Evolutionary conservation across 768 basidiomycete species (phyloP).

Genomic region (Tulasnella sp.): DNA sequence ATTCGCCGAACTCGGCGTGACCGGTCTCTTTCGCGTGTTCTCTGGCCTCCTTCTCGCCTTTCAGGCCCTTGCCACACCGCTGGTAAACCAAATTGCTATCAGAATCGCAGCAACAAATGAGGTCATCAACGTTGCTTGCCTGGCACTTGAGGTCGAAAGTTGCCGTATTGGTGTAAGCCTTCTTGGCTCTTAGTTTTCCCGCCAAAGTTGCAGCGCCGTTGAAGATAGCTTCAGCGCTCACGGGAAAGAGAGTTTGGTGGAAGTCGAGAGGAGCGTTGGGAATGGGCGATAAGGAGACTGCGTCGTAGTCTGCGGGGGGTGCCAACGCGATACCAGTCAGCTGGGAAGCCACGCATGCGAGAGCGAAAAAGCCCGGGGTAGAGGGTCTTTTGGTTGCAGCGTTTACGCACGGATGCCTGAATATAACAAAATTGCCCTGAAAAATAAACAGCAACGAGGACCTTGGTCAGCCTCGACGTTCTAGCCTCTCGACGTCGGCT

Average conservation of each 20-base stretch:
- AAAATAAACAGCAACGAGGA: slow-evolving; percentile 12
- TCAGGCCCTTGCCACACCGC: slow-evolving; percentile 74
- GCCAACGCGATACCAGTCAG: background rate
- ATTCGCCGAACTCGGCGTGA: slow-evolving; percentile 75
- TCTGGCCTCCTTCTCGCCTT: slow-evolving; percentile 88
- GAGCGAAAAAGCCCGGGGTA: background rate
- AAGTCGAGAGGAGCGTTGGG: slow-evolving; percentile 68
- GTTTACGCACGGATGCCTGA: slow-evolving; percentile 62
- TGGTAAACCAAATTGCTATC: slow-evolving; percentile 23
- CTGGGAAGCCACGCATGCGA: background rate
- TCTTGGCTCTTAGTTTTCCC: slow-evolving; percentile 54
- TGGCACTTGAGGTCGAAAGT: slow-evolving; percentile 87
- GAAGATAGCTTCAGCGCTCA: slow-evolving; percentile 46
- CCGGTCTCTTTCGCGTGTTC: slow-evolving; percentile 80
- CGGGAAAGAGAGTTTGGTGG: slow-evolving; percentile 75
- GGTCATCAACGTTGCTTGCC: slow-evolving; percentile 33
- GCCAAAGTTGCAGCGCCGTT: slow-evolving; percentile 60
- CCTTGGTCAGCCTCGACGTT: slow-evolving; percentile 1
- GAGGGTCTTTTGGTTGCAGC: no score
- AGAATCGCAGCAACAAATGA: background rate
- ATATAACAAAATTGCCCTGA: slow-evolving; percentile 66
- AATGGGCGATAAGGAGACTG: slow-evolving; percentile 68
- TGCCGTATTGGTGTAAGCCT: slow-evolving; percentile 75
- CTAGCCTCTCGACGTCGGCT: slow-evolving; percentile 22
- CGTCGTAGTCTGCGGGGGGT: slow-evolving; percentile 57